Conservation (phyloP, 306 rosid genomes). For the Parietaria judaica region DNA sequence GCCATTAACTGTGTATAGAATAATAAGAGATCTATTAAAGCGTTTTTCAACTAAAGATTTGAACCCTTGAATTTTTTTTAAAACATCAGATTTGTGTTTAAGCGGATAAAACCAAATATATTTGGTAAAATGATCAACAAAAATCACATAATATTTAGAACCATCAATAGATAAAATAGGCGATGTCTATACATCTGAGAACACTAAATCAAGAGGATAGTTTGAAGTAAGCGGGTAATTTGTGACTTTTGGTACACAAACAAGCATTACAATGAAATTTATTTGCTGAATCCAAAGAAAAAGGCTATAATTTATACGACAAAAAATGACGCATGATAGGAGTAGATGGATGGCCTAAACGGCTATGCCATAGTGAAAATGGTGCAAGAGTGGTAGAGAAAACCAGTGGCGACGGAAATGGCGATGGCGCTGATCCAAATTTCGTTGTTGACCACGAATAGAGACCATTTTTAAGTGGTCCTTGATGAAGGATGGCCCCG, state of each 20-base stretch:
- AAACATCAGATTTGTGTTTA: neutral
- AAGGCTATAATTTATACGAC: neutral
- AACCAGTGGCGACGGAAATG: too few species aligned
- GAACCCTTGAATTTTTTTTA: neutral
- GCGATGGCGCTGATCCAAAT: neutral
- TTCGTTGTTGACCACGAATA: neutral
- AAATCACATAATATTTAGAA: neutral
- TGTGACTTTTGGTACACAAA: neutral
- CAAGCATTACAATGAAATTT: neutral
- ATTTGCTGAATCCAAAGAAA: neutral
- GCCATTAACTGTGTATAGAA: neutral
- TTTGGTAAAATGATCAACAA: conserved; percentile 2
- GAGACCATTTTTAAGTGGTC: neutral
- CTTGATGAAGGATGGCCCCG: conserved; percentile 7
- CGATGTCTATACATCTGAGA: neutral
- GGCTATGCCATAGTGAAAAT: neutral
- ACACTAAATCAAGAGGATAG: neutral
- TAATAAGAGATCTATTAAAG: neutral
- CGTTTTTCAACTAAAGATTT: neutral
- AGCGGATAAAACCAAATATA: neutral
- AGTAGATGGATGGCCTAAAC: neutral
- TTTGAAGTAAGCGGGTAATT: neutral
- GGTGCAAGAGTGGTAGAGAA: neutral
- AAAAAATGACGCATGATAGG: neutral
- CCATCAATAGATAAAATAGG: neutral